Percentiles rank a stretch among this genome's conserved stretches.
phyloP scores from a whole-genome alignment of 2,329 filamentous ascomycete species.

The Neurospora crassa region DNA sequence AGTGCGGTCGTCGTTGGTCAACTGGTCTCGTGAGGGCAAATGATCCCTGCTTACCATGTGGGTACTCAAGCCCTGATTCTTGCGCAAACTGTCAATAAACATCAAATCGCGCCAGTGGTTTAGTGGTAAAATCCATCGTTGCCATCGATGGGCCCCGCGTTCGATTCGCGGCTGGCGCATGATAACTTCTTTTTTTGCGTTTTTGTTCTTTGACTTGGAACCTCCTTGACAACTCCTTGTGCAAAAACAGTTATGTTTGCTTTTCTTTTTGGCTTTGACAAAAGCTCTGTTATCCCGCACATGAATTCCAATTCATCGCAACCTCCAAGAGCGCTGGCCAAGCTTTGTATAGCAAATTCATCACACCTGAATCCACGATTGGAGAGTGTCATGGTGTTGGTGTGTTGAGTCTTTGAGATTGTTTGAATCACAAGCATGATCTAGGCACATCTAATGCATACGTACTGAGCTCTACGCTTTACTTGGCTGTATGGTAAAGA shows the following conservation, averaged over 20 bases:
- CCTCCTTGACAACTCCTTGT: background rate
- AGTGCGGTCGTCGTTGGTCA: background rate
- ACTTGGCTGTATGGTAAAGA: background rate
- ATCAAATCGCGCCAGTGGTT: slow-evolving; percentile 28
- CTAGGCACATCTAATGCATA: background rate
- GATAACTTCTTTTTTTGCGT: background rate
- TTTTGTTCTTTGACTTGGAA: background rate
- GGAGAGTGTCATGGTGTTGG: background rate
- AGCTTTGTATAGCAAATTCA: background rate
- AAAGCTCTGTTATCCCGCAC: too few species aligned
- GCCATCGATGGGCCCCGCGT: slow-evolving; percentile 37
- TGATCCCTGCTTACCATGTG: background rate
- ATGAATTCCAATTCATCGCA: background rate
- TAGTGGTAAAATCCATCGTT: slow-evolving; percentile 46
- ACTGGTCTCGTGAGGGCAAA: background rate
- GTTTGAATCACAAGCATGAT: background rate
- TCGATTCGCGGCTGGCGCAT: slow-evolving; percentile 20
- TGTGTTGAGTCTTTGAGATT: background rate
- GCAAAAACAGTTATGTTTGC: background rate
- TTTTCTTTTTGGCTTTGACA: background rate
- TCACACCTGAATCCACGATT: background rate
- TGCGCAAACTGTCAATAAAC: fast-evolving
- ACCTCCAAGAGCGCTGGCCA: background rate
- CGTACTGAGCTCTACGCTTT: background rate
- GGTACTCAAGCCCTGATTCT: background rate